Evolutionary conservation across 2,329 filamentous ascomycete species (phyloP), one percentile per base, ranked within the genome.

Genomic region (Aspergillus latus): DNA sequence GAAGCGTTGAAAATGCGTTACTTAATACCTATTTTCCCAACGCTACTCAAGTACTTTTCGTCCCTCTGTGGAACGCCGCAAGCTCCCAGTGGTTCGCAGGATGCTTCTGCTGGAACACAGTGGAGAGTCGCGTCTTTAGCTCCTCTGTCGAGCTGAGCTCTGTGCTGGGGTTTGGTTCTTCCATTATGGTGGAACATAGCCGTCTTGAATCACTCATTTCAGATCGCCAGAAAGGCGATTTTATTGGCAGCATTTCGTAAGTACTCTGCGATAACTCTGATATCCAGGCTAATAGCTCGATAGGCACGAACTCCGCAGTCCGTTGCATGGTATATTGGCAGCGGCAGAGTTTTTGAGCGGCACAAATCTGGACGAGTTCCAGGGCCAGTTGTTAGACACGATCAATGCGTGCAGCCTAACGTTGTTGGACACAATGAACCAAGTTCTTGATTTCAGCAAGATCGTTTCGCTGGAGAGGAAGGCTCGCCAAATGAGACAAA

Each of bases 361-460:
- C 13, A 75, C 73, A 0, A 59, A 69, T 5, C 65, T 75, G 13
- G 71, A 70, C 46, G 72, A 75, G 39, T 76, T 75, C 47, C 75
- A 77, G 59, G 62, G 65, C 10, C 73, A 72, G 1, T 64, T 77
- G 13, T 63, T 76, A 5, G 70, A 74, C 26, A 75, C 73, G 0
- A 68, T 77, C 40, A 73, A 76, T 52, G 73, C 73, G 1, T 77
- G 75, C 54, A 74, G 73, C 1, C 69, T 72, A 47, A 77, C 74
- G 0, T 54, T 77, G 13, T 62, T 77, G 6, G 75, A 77, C 53
- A 77, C 75, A 2, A 75, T 77, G 68, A 75, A 77, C 45, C 74
- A 77, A 56, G 72, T 77, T 0, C 65, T 77, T 11, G 74, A 77
- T 53, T 84, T 79, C 48, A 81, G 80, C 30, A 84, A 85, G 59